phyloP scores from a whole-genome alignment of 495 filamentous ascomycete species.

The Lineolata rhizophorae region DNA sequence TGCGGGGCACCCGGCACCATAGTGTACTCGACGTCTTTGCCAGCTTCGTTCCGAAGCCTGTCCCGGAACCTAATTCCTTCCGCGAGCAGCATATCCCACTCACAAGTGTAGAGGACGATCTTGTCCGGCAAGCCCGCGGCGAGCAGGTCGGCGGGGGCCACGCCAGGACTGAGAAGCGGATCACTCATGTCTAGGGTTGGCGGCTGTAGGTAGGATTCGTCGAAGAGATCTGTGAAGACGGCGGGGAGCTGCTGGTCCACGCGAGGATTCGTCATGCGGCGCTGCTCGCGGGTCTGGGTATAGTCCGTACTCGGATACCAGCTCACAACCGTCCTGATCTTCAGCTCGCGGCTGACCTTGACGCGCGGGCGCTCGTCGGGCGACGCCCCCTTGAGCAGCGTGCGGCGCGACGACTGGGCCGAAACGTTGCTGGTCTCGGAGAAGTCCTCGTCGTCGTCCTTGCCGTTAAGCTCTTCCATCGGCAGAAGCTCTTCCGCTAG shows the following conservation, averaged over 20 bases:
- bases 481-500: constrained; percentile 24
- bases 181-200: constrained; percentile 27
- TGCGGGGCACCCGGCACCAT: constrained; percentile 55
- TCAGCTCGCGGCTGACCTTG: constrained; percentile 14
- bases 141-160: constrained; percentile 31
- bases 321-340: constrained; percentile 35
- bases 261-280: constrained; percentile 38
- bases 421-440: background rate
- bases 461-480: background rate
- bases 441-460: background rate
- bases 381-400: constrained; percentile 6
- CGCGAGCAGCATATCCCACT: constrained; percentile 74
- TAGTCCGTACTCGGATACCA: constrained; percentile 83
- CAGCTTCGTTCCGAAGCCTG: constrained; percentile 30
- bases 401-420: background rate
- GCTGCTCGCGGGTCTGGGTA: constrained; percentile 46
- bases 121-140: constrained; percentile 33
- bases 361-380: constrained; percentile 2
- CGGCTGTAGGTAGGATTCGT: constrained; percentile 54
- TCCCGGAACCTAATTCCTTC: constrained; percentile 52
- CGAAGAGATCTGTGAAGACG: constrained; percentile 66
- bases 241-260: constrained; percentile 52
- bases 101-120: constrained; percentile 58
- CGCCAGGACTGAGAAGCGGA: constrained; percentile 41
- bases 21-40: constrained; percentile 44